phyloP scores from a whole-genome alignment of 371 early-diverging fungal genomes.

The Mucor indicus region DNA sequence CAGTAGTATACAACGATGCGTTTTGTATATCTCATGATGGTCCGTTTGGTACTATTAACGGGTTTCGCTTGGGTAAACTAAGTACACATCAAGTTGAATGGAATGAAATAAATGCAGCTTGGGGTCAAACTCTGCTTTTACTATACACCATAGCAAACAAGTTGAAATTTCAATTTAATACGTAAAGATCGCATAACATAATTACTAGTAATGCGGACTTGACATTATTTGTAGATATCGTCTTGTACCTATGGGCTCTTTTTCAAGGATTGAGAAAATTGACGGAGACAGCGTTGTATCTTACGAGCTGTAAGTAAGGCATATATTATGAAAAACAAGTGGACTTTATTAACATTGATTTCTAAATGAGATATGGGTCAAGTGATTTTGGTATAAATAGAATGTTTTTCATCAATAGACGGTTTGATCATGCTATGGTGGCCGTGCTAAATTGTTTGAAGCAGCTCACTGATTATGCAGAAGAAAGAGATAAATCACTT shows the following conservation, averaged over 20 bases:
- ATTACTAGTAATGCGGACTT: neutral
- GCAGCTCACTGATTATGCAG: constrained; percentile 81
- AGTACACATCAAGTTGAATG: constrained; percentile 83
- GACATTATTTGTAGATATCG: constrained; percentile 53
- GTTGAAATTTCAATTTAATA: constrained; percentile 79
- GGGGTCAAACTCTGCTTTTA: constrained; percentile 88
- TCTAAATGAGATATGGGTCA: constrained; percentile 70
- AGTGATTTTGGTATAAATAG: constrained; percentile 82
- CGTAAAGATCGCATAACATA: constrained; percentile 31
- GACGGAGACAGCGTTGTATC: constrained; percentile 69
- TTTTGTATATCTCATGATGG: constrained; percentile 87
- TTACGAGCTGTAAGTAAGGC: constrained; percentile 73
- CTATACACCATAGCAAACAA: constrained; percentile 85
- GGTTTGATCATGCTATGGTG: constrained; percentile 89
- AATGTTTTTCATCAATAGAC: constrained; percentile 75
- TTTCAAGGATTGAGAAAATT: constrained; percentile 84
- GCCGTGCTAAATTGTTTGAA: constrained; percentile 87
- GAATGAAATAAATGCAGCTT: constrained; percentile 95
- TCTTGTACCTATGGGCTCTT: constrained; percentile 90
- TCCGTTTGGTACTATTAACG: constrained; percentile 91
- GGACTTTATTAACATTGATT: too few relatives aligned
- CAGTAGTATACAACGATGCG: constrained; percentile 91
- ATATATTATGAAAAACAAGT: neutral
- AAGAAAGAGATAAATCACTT: constrained; percentile 69
- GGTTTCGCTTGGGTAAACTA: constrained; percentile 85